Conservation (phyloP, 306 rosid genomes). For the Nissolia schottii region DNA sequence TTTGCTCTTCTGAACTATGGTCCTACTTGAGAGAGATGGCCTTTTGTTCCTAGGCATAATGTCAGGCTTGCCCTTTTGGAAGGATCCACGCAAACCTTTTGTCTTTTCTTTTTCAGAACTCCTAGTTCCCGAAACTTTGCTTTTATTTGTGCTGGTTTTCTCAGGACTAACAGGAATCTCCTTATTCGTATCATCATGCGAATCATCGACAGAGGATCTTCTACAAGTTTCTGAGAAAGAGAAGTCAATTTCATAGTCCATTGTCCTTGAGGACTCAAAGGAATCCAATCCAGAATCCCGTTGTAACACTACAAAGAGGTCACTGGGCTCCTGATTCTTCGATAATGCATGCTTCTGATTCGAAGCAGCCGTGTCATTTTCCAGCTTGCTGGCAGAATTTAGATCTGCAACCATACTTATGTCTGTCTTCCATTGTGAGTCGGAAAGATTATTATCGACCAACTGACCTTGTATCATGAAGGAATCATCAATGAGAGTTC, state of each 20-base stretch:
- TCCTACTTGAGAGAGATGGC: constrained; percentile 32
- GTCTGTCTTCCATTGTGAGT: constrained; percentile 49
- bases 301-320: constrained; percentile 46
- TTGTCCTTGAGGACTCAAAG: constrained; percentile 28
- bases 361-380: constrained; percentile 18
- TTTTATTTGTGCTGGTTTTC: constrained; percentile 31
- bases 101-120: constrained; percentile 26
- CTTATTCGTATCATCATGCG: constrained; percentile 26
- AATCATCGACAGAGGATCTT: constrained; percentile 36
- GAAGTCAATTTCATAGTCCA: constrained; percentile 50
- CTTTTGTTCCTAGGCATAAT: constrained; percentile 29
- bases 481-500: constrained; percentile 45
- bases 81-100: constrained; percentile 17
- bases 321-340: constrained; percentile 40
- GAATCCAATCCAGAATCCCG: constrained; percentile 44
- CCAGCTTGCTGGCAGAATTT: constrained; percentile 28
- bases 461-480: constrained; percentile 57
- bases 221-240: constrained; percentile 37
- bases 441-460: constrained; percentile 26
- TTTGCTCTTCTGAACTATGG: constrained; percentile 56
- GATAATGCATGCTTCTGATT: constrained; percentile 29
- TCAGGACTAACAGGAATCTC: constrained; percentile 29
- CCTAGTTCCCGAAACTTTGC: constrained; percentile 37
- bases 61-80: constrained; percentile 30
- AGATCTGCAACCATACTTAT: constrained; percentile 41